Evolutionary conservation across 805 yeast species (phyloP).

Genomic region (Nakazawaea peltata): DNA sequence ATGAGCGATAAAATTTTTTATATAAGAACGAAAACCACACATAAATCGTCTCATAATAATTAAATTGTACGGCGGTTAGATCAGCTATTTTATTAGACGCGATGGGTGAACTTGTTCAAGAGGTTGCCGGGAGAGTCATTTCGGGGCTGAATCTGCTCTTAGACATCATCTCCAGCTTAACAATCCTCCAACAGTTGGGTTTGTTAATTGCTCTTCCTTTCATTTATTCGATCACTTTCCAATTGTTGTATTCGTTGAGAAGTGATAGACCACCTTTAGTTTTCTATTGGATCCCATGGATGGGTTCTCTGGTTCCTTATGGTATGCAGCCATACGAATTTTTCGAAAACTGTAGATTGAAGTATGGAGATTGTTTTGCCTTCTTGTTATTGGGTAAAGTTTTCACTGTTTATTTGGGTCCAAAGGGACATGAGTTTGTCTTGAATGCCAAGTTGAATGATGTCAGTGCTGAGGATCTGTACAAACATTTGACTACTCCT

Average conservation of each 20-base stretch:
- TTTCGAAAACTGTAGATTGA: constrained; percentile 66
- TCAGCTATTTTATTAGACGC: too few relatives aligned
- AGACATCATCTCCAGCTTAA: constrained; percentile 12
- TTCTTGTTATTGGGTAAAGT: constrained; percentile 82
- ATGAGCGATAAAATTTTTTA: too few relatives aligned
- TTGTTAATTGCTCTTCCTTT: constrained; percentile 45
- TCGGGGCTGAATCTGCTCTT: neutral
- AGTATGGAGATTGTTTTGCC: constrained; percentile 90
- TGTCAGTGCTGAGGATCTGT: constrained; percentile 95
- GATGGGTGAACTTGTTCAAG: too few relatives aligned
- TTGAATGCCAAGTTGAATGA: constrained; percentile 83
- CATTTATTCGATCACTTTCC: constrained; percentile 58
- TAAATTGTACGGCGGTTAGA: too few relatives aligned
- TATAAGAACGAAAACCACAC: too few relatives aligned
- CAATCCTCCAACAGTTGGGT: constrained; percentile 20
- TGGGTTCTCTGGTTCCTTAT: constrained; percentile 82
- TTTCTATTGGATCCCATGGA: constrained; percentile 91
- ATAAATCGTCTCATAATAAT: too few relatives aligned
- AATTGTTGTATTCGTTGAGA: constrained; percentile 60
- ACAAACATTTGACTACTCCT: constrained; percentile 96
- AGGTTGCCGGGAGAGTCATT: constrained; percentile 7
- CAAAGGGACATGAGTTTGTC: constrained; percentile 95
- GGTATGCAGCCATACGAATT: constrained; percentile 94
- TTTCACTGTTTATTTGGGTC: constrained; percentile 95
- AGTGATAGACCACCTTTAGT: constrained; percentile 85